These are phyloP conservation scores for Agaricus blazei DNA, from an alignment of 768 basidiomycete species.

Conservation along the genomic window DNA sequence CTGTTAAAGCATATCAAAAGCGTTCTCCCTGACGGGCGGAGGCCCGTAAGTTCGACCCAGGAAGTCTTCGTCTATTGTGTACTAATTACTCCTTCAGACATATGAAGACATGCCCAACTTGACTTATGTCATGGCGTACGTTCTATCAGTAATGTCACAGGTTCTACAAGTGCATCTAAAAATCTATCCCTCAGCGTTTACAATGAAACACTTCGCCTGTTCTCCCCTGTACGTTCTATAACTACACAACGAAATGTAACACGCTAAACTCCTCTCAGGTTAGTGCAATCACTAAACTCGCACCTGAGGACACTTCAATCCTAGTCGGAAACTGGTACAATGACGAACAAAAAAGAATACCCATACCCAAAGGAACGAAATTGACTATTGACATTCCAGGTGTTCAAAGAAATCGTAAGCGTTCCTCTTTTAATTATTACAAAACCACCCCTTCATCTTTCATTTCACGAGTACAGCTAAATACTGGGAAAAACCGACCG, in stretches of 20 bases:
- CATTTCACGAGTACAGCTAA: constrained; percentile 28
- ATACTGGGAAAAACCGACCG: constrained; percentile 50
- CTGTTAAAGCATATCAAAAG: constrained; percentile 28
- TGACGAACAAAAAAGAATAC: constrained; percentile 33
- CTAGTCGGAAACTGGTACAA: constrained; percentile 23
- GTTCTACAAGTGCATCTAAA: background rate
- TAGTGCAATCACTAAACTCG: constrained; percentile 35
- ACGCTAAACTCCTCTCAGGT: constrained; percentile 22
- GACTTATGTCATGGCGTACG: constrained; percentile 34
- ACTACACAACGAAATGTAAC: background rate
- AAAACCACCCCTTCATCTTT: background rate
- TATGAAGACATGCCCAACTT: constrained; percentile 37
- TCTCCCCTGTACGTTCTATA: constrained; percentile 31
- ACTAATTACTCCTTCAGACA: constrained; percentile 18
- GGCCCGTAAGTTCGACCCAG: constrained; percentile 21
- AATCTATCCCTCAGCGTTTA: constrained; percentile 29
- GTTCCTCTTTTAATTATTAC: background rate
- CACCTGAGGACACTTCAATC: constrained; percentile 42
- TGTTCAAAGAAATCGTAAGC: constrained; percentile 6
- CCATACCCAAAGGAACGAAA: constrained; percentile 36
- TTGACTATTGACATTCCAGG: constrained; percentile 22
- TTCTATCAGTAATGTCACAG: background rate
- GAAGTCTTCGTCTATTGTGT: background rate
- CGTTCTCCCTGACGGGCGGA: constrained; percentile 25
- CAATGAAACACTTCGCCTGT: constrained; percentile 46